Evolutionary conservation across 2,329 filamentous ascomycete genomes (phyloP).

Genomic region (Pseudopithomyces chartarum): DNA sequence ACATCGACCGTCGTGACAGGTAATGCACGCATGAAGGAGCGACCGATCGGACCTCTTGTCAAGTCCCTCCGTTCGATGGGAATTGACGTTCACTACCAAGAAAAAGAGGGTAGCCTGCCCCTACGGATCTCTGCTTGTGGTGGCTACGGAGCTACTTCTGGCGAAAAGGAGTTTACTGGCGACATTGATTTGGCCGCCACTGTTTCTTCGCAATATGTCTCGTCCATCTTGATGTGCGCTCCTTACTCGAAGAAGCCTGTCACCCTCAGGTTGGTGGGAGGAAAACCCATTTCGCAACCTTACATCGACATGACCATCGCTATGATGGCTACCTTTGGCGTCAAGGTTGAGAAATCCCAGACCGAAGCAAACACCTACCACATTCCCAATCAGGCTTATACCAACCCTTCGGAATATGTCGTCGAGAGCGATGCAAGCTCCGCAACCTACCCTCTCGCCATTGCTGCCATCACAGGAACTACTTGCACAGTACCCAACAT

Average conservation of each 20-base stretch:
- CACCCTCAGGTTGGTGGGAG: constrained; percentile 87
- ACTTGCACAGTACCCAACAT: constrained; percentile 97
- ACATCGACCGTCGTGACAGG: constrained; percentile 83
- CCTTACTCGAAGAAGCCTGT: constrained; percentile 96
- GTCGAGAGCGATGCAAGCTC: constrained; percentile 98
- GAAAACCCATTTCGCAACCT: constrained; percentile 92
- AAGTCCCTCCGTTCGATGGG: constrained; percentile 88
- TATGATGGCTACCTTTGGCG: constrained; percentile 95
- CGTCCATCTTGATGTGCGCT: constrained; percentile 93
- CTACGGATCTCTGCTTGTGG: constrained; percentile 73
- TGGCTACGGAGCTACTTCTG: constrained; percentile 71
- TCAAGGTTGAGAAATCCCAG: constrained; percentile 75
- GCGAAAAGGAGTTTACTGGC: constrained; percentile 64
- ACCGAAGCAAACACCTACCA: constrained; percentile 90
- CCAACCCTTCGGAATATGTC: constrained; percentile 82
- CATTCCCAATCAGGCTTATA: constrained; percentile 83
- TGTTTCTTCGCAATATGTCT: constrained; percentile 98
- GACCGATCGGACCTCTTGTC: constrained; percentile 91
- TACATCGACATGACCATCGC: constrained; percentile 99
- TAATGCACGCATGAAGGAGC: constrained; percentile 93
- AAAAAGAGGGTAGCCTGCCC: constrained; percentile 81
- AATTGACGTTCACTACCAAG: constrained; percentile 83
- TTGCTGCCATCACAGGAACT: constrained; percentile 93
- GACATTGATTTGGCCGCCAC: constrained; percentile 91
- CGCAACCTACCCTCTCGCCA: constrained; percentile 91